Base-by-base conservation (phyloP, 768 basidiomycete genomes). In the Boletus barrowsii region DNA sequence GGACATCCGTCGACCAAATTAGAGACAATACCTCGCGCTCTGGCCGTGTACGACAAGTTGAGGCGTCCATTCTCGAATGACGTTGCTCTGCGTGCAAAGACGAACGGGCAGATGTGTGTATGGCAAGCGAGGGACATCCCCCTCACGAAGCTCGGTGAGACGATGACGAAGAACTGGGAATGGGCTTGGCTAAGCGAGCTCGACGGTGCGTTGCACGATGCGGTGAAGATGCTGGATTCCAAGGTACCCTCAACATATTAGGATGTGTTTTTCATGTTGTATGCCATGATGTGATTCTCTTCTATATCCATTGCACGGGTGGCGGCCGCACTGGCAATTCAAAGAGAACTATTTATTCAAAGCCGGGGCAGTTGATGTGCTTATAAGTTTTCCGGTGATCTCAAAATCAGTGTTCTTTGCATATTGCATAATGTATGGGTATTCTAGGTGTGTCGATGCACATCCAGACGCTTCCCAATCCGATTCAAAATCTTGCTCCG, bases 91-190 rank as follows among this genome's bases (percentile, higher is more conserved):
- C 57, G 65, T 48, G 46, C 71, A 46, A 46, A 58, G 59, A 0
- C 44, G 58, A 55, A 51, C 32, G 61, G 65, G 37, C 59, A 61
- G 41, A 18, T 64, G 40, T 47, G 10, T 35, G 26, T 37, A 3
- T 54, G 58, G 29, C 67, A 71, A 48, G 53, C 37, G 10, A 36
- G 53, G 17, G 53, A 58, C 35, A 46, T 65, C 1, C 71, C 71
- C 52, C 68, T 82, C 10, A 59, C 72, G 15, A 62, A 73, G 39
- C 63, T 85, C 4, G 75, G 72, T 7, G 63, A 72, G 33, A 65
- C 65, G 11, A 65, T 86, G 24, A 75, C 74, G 17, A 73, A 73
- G 62, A 79, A 76, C 45, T 85, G 83, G 83, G 79, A 81, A 53
- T 88, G 86, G 86, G 67, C 63, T 30, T 70, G 68, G 67, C 22